Evolutionary conservation across 768 basidiomycete species (phyloP), one percentile per base, ranked within the genome.

Genomic region (Leccinellum luteum): DNA sequence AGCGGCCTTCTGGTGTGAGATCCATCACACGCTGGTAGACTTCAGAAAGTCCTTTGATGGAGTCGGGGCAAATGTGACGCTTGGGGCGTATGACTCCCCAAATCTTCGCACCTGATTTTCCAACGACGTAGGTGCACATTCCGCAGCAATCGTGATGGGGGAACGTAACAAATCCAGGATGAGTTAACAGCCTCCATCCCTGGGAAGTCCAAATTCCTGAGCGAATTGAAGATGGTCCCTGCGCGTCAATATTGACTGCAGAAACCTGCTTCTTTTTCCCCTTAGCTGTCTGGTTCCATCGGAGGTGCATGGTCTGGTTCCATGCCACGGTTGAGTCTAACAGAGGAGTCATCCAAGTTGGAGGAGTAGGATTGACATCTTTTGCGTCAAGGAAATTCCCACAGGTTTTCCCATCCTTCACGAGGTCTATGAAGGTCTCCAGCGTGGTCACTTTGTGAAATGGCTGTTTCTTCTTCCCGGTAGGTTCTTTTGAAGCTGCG

Each of bases 361-460:
- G 59, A 9, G 41, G 28, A 13, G 28, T 52, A 1, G 55, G 45
- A 17, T 48, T 60, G 7, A 56, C 3, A 43, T 52, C 17, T 13
- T 60, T 60, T 1, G 6, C 32, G 7, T 60, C 51, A 0, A 60
- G 51, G 32, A 60, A 60, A 10, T 60, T 60, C 3, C 55, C 59
- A 12, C 59, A 60, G 4, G 48, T 23, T 1, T 32, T 31, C 0
- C 23, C 1, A 15, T 56, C 45, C 8, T 50, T 15, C 6, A 44
- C n/a, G 1, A 43, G 48, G 9, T 60, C 54, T 0, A 60, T 1
- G 15, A 60, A 60, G 34, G 12, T 12, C 34, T 35, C 34, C 34
- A 35, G 34, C 15, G 34, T 35, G 12, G 34, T 35, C 27, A 27
- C 12, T 35, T 35, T 15, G 15, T 35, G 34, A 12, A 15, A 35